Base-by-base conservation (phyloP, 345 rosid genomes). In the Salix brachista region DNA sequence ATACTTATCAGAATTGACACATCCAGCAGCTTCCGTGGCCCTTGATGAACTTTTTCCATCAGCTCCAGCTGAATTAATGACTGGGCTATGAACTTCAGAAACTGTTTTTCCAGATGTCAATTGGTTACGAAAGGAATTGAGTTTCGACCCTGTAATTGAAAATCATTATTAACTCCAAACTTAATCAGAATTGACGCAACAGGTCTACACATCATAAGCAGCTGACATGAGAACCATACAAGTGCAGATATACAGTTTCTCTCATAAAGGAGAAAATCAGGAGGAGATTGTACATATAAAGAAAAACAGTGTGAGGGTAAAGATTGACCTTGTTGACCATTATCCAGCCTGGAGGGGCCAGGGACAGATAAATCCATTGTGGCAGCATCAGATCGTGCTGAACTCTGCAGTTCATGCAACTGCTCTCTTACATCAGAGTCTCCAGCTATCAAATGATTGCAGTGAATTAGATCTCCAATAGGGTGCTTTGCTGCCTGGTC, bases 281-380 rank as follows among this genome's bases (percentile, higher is more conserved):
- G 44, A 32, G 10, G 70, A 37, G 68, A 65, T 14, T 28, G 41
- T 26, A 16, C 19, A 65, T 6, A 39, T 16, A 72, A 50, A 67
- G 19, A 26, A 70, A 69, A 12, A 17, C 23, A 44, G 32, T 8
- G 2, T 6, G 21, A 34, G 56, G 18, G 44, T 11, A 3, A 75
- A 58, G 37, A 44, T 39, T 79, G 52, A 88, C 89, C 91, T 69
- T 77, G 75, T 79, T 81, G 78, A 73, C 61, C 67, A 50, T n/a
- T 21, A 56, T 60, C 46, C 26, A 54, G 77, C 44, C 60, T 8
- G 18, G 13, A 61, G 23, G 72, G 65, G n/a, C 61, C 42, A 5
- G 68, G 78, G 44, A 75, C 61, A 50, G 84, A 60, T 56, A 42
- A 79, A 75, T 62, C 52, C 25, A 14, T 69, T 25, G 65, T 26